These are phyloP conservation scores for Aureobasidium mangrovei DNA, from an alignment of 2,329 filamentous ascomycete genomes.

Conservation along the genomic window DNA sequence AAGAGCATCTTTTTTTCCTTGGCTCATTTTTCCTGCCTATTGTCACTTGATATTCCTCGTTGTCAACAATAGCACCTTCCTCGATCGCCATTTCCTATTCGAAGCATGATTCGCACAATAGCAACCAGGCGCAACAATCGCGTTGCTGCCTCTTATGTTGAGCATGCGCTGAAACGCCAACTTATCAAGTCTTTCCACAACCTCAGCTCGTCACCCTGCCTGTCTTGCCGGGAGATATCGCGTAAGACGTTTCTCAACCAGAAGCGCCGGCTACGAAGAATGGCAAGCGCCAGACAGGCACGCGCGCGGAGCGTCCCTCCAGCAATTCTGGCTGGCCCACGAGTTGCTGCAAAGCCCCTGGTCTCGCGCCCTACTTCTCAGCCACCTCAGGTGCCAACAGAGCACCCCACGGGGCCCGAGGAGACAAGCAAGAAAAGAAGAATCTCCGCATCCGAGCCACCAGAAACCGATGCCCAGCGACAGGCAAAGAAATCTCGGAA, in stretches of 20 bases:
- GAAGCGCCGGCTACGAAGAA: conserved; percentile 1
- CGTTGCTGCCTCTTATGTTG: conserved; percentile 11
- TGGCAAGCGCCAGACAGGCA: neutral
- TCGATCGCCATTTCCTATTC: neutral
- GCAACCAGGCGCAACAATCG: conserved; percentile 11
- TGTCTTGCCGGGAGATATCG: conserved; percentile 9
- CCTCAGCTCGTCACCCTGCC: conserved; percentile 10
- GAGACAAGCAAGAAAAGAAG: conserved; percentile 14
- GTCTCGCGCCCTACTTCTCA: neutral
- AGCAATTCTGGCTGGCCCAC: neutral
- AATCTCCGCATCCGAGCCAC: conserved; percentile 17
- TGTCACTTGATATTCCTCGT: neutral
- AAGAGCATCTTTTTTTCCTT: neutral
- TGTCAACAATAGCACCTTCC: neutral
- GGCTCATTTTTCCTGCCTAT: neutral
- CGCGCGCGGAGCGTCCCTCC: conserved; percentile 5
- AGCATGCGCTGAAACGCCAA: neutral
- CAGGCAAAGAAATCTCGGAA: conserved; percentile 2
- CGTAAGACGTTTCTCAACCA: conserved; percentile 5
- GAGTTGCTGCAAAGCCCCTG: neutral
- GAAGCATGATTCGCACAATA: conserved; percentile 2
- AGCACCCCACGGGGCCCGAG: neutral
- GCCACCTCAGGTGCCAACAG: neutral
- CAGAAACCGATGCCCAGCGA: neutral
- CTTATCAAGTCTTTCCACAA: neutral